Base-by-base conservation (phyloP, 2,329 filamentous ascomycete genomes). In the Fusarium longipes region DNA sequence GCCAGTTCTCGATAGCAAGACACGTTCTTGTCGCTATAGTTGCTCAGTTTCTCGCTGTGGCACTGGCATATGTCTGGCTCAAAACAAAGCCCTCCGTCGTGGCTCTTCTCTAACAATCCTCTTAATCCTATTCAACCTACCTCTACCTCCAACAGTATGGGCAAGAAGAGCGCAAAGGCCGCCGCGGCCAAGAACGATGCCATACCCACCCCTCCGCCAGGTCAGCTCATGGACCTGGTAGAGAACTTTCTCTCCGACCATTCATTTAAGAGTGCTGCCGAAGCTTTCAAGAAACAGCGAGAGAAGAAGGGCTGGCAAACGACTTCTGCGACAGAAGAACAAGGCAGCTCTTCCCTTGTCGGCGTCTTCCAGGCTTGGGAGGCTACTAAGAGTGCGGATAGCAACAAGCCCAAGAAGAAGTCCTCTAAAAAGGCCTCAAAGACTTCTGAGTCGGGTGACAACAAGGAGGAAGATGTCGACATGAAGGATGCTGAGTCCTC, bases 221-320 rank as follows among this genome's bases (percentile, higher is more conserved):
- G 84, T 27, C 84, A 91, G 76, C 81, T 93, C 33, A 81, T 93
- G 74, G 86, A 88, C 63, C 81, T 92, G 17, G 84, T 93, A 71
- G 87, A 87, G 65, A 78, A 80, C 22, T 93, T 93, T 77, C 82
- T 93, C 48, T 83, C 84, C 39, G 84, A 89, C 43, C 84, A 91
- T 76, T 85, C 87, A n/a, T 91, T 92, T 72, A 77, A 82, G 45
- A 82, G 83, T 59, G 86, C 91, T 43, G 86, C 85, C 73, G 80
- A 83, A 60, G 85, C 87, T 7, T 90, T 93, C 73, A 82, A 83
- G 70, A 87, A 89, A 74, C 88, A 93, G 74, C 82, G 86, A 52
- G 84, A 79, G 74, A 82, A 80, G 77, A 84, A 84, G 67, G 83
- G 82, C 49, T 85, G 82, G 82, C 72, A 74, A 20, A 66, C 78